Base-by-base conservation (phyloP, 345 rosid genomes). In the Clausena lansium region DNA sequence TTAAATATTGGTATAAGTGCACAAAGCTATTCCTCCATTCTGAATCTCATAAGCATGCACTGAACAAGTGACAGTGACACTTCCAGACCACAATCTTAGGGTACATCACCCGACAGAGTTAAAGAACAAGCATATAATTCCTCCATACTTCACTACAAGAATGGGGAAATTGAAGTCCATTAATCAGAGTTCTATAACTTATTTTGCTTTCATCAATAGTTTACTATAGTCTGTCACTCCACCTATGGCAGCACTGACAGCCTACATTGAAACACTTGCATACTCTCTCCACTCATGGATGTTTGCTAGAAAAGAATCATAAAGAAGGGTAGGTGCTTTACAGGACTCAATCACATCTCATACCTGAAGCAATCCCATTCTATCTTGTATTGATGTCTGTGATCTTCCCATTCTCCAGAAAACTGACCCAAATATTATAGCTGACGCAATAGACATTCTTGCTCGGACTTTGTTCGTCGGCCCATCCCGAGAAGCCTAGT, bases 291-390 rank as follows among this genome's bases (percentile, higher is more conserved):
- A 13, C 41, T 11, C 58, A 52, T 73, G 60, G 22, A 55, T 57
- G 41, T 54, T 60, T 65, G 65, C 73, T 38, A 67, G 35, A 73
- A 73, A 70, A 66, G 24, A 59, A 67, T 63, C 67, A 67, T 32
- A 41, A 76, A 66, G 52, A 62, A 27, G 8, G 47, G 19, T n/a
- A 25, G 75, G 67, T 70, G 61, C 36, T 45, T 41, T 30, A 39
- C 72, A 36, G 74, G 74, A 81, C 80, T 74, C 30, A 60, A 55
- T 67, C 39, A 58, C 9, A 47, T 57, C 62, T 63, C 69, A 81
- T 73, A 96, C 98, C 98, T 96, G 98, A 80, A 96, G 99, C 85
- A 96, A 87, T 35, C 98, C 98, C 98, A 93, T 90, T 85, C 99
- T 88, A 82, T 96, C 98, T 84, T 89, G 98, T 82, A 96, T 91